Base-by-base conservation (phyloP, 129 eudicot genomes). In the Centrapalus pauciflorus region DNA sequence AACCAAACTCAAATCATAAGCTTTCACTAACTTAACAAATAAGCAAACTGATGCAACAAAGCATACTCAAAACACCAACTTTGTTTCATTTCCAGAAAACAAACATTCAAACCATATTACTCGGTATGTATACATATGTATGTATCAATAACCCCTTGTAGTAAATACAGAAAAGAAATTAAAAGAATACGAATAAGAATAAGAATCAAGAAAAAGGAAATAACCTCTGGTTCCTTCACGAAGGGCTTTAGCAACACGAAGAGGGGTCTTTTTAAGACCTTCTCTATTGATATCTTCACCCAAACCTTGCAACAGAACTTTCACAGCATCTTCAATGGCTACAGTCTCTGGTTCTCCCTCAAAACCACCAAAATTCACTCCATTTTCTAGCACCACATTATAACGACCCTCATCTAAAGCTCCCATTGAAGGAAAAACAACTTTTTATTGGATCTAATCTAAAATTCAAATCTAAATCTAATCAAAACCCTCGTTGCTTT, bases 191-290 rank as follows among this genome's bases (percentile, higher is more conserved):
- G 21, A 21, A 17, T 21, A 23, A 35, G 10, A 17, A 12, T 9
- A n/a, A 23, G n/a, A 50, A 52, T n/a, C 37, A 20, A 55, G 37
- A 54, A 27, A 35, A 20, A 14, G 52, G 4, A 12, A 25, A 40
- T 17, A 5, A 93, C 96, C 99, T 88, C 87, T 75, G 2, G 99
- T 93, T 67, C 92, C 99, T 69, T 93, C 92, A 38, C 78, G 71
- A 14, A 93, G 77, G 27, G 98, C 98, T 83, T 88, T 88, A 38
- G 98, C 98, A 35, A 93, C 99, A 29, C 99, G 96, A 74, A 85
- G 82, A 48, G 99, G 99, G 16, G 99, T 93, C 80, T 86, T 93
- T 58, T 33, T 56, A 17, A 93, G 62, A 52, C 99, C 99, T 80
- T 93, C 99, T 30, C 99, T 79, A 57, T 86, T 77, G 52, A 85